Percentiles rank a stretch among this genome's conserved stretches.
Conservation (phyloP, 1,139 yeast species). For the Taphrina populina region DNA sequence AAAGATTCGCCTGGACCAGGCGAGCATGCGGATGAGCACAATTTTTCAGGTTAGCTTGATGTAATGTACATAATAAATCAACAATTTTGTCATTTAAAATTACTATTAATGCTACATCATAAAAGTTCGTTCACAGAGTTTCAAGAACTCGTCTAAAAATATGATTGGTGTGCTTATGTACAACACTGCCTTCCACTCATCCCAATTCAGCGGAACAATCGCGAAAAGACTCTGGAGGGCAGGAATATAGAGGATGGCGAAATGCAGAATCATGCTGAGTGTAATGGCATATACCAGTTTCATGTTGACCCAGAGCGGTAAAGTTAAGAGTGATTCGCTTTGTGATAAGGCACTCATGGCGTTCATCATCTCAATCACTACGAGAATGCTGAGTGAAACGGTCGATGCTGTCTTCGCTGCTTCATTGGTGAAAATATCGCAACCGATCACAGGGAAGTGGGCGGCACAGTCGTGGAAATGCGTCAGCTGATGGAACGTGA, state of each 20-base stretch:
- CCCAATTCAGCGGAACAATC: conserved; percentile 45
- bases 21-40: conserved; percentile 3
- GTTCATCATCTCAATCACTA: conserved; percentile 49
- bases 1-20: conserved; percentile 18
- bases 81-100: background rate
- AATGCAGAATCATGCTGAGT: conserved; percentile 46
- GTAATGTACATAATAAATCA: no score
- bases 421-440: conserved; percentile 44
- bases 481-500: conserved; percentile 45
- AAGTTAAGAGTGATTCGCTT: conserved; percentile 47
- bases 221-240: conserved; percentile 45
- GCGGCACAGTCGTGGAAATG: conserved; percentile 47
- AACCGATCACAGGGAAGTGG: conserved; percentile 45
- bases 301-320: conserved; percentile 48
- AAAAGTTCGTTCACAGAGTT: conserved; percentile 44
- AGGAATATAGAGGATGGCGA: conserved; percentile 46
- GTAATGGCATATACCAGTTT: conserved; percentile 47
- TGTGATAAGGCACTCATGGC: conserved; percentile 49
- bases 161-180: conserved; percentile 47
- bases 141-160: conserved; percentile 47
- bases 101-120: conserved; percentile 9
- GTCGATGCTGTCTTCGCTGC: conserved; percentile 46
- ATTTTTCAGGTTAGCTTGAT: conserved; percentile 9
- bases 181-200: conserved; percentile 48
- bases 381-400: conserved; percentile 48